Evolutionary conservation across 257 asterid genomes (phyloP).

Genomic region (Voacanga thouarsii): DNA sequence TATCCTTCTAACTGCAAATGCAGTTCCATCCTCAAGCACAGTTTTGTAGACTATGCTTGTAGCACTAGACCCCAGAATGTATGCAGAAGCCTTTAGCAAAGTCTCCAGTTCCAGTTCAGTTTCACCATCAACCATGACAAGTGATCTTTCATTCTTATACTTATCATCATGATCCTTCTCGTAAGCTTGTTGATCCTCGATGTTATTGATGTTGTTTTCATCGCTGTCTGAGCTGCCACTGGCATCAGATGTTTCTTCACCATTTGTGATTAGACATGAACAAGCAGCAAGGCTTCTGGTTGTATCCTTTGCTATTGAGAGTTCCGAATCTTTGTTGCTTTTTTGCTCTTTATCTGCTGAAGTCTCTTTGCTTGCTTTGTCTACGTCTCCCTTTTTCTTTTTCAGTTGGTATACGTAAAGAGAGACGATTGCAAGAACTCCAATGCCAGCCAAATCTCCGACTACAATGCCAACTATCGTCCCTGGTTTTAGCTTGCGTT

Average conservation of each 20-base stretch:
- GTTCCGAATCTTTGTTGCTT: slow-evolving; percentile 34
- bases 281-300: slow-evolving; percentile 36
- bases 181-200: slow-evolving; percentile 21
- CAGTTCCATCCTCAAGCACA: slow-evolving; percentile 66
- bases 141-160: slow-evolving; percentile 33
- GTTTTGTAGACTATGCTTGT: slow-evolving; percentile 76
- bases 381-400: slow-evolving; percentile 32
- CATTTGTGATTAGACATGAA: slow-evolving; percentile 51
- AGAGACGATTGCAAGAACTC: slow-evolving; percentile 52
- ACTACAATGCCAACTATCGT: slow-evolving; percentile 59
- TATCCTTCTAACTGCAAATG: slow-evolving; percentile 83
- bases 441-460: slow-evolving; percentile 68
- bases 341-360: slow-evolving; percentile 23
- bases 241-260: slow-evolving; percentile 57
- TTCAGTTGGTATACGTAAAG: slow-evolving; percentile 49
- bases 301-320: slow-evolving; percentile 29
- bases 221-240: slow-evolving; percentile 56
- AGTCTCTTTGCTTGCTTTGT: slow-evolving; percentile 12
- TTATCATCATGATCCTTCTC: slow-evolving; percentile 12
- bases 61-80: slow-evolving; percentile 73
- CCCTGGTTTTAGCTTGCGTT: slow-evolving; percentile 55
- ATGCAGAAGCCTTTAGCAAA: slow-evolving; percentile 80
- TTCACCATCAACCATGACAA: slow-evolving; percentile 84
- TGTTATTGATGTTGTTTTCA: slow-evolving; percentile 20
- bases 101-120: slow-evolving; percentile 62